phyloP scores from a whole-genome alignment of 2,329 filamentous ascomycete species.

The Leptographium wingfieldii region DNA sequence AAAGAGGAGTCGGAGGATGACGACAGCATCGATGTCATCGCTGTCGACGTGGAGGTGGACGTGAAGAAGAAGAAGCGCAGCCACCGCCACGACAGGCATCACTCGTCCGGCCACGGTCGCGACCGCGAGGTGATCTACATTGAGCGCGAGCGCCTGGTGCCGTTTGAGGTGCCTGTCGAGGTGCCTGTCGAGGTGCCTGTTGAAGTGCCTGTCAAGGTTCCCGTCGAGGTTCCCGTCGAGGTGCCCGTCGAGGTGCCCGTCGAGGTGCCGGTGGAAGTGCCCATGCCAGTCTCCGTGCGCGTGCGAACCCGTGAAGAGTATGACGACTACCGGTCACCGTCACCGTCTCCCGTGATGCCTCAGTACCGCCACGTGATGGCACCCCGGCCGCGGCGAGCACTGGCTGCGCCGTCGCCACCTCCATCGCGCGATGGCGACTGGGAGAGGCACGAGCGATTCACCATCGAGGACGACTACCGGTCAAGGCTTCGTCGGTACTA shows the following conservation, averaged over 20 bases:
- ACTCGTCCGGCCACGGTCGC: not conserved
- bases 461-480: too few species aligned
- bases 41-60: conserved; percentile 27
- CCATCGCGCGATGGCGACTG: too few species aligned
- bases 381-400: too few species aligned
- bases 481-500: too few species aligned
- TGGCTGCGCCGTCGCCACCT: too few species aligned
- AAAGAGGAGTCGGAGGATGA: conserved; percentile 6
- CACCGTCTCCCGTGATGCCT: not conserved
- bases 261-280: not conserved
- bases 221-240: not conserved
- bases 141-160: conserved; percentile 37
- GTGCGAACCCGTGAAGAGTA: not conserved
- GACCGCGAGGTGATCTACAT: conserved; percentile 27
- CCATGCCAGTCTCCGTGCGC: not conserved
- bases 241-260: not conserved
- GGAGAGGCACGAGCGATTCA: too few species aligned
- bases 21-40: conserved; percentile 26
- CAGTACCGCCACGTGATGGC: too few species aligned
- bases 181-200: not conserved
- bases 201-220: not conserved
- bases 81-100: conserved; percentile 2
- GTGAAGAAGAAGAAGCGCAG: not conserved
- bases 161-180: conserved; percentile 14
- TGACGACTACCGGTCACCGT: not conserved